Base-by-base conservation (phyloP, 306 rosid species). In the Medicago ruthenica region DNA sequence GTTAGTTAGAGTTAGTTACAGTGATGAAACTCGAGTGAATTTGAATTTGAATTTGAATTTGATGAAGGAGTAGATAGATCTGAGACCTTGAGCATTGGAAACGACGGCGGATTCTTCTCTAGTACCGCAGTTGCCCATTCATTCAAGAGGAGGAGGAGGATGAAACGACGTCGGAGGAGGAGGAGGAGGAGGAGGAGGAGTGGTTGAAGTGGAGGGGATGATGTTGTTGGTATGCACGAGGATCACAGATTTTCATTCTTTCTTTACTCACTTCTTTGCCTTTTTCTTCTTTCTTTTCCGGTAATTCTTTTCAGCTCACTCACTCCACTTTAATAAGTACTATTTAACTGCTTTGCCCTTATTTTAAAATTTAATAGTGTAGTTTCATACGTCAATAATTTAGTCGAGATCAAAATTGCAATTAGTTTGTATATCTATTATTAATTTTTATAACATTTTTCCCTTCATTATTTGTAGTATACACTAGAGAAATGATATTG, bases 91-190 rank as follows among this genome's bases (percentile, higher is more conserved):
- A 77, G 94, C 99, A 79, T 86, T 88, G 85, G 99, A 82, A 37
- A 96, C 90, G 7, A 96, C 99, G 8, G 99, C 96, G 16, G 98
- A 87, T 86, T 96, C 99, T 79, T 92, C 98, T 80, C 99, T 82
- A 42, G 99, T 96, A 37, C 99, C 98, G 67, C 99, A 92, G 81
- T 96, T 96, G 21, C 99, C 99, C 99, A 96, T 96, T 80, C 84
- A 75, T 71, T 84, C 88, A 53, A 67, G 70, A 11, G 27, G 61
- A 3, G 62, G 62, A 9, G 21, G 58, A 3, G 71, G 31, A 77
- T 71, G 14, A 64, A 79, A 72, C 58, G 78, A 72, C 74, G 83
- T 37, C 71, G 76, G 22, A 2, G 17, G 16, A 59, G 39, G 65
- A 68, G 62, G 70, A 11, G 27, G 61, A 3, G 62, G 62, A 9